Evolutionary conservation across 345 rosid species (phyloP).

Genomic region (Citrus cavaleriei): DNA sequence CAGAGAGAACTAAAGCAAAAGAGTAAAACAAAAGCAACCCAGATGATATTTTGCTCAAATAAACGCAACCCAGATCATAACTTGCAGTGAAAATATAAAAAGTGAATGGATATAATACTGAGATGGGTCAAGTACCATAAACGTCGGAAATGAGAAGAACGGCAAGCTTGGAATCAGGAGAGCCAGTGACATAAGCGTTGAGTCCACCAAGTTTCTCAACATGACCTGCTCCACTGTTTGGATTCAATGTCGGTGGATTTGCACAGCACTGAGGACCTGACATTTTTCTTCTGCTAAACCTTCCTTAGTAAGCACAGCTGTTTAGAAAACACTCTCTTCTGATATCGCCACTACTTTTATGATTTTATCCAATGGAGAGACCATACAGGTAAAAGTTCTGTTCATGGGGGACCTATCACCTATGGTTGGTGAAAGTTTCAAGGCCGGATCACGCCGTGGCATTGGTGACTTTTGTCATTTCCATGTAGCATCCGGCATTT

Average conservation of each 20-base stretch:
- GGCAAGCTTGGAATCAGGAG: constrained; percentile 27
- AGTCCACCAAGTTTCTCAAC: constrained; percentile 36
- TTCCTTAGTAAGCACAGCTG: neutral
- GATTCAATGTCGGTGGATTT: constrained; percentile 37
- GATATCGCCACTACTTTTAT: neutral
- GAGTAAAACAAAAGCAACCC: neutral
- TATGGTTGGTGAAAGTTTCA: too few relatives aligned
- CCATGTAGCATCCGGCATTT: too few relatives aligned
- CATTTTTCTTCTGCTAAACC: constrained; percentile 8
- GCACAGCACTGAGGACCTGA: constrained; percentile 45
- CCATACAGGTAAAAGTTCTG: neutral
- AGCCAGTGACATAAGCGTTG: constrained; percentile 31
- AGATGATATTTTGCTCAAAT: neutral
- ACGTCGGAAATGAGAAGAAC: constrained; percentile 42
- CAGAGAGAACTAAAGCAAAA: neutral
- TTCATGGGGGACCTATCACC: too few relatives aligned
- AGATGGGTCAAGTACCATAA: constrained; percentile 35
- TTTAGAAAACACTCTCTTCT: neutral
- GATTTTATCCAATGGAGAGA: neutral
- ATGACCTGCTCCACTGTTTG: constrained; percentile 27
- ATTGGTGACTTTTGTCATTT: too few relatives aligned
- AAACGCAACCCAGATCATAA: neutral
- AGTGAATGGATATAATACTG: neutral
- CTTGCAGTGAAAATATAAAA: neutral
- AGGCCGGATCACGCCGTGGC: too few relatives aligned